Percentiles rank a stretch among this genome's conserved stretches.
These are phyloP conservation scores for Bryum argenteum DNA, from an alignment of 225 moss, liverwort and hornwort species.

Conservation along the genomic window DNA sequence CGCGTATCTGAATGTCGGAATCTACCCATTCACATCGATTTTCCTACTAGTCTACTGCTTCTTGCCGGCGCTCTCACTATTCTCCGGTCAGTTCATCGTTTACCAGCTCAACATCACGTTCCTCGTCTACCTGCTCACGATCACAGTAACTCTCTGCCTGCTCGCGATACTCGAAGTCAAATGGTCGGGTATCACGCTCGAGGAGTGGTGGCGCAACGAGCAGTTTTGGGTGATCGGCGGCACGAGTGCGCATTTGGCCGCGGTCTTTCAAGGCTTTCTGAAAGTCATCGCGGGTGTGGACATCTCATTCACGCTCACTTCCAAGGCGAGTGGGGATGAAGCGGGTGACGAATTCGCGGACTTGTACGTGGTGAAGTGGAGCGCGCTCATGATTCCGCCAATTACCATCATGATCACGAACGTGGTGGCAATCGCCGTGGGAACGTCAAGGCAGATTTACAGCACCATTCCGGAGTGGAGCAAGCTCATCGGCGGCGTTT, in stretches of 20 bases:
- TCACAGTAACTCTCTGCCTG: slow-evolving; percentile 73
- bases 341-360: slow-evolving; percentile 73
- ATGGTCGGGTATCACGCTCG: slow-evolving; percentile 83
- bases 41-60: slow-evolving; percentile 90
- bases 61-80: slow-evolving; percentile 82
- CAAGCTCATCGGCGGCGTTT: slow-evolving; percentile 87
- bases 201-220: slow-evolving; percentile 98
- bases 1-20: slow-evolving; percentile 87
- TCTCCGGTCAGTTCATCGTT: slow-evolving; percentile 85
- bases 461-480: slow-evolving; percentile 88
- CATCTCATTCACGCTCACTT: slow-evolving; percentile 88
- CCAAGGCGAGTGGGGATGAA: slow-evolving; percentile 75
- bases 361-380: slow-evolving; percentile 87
- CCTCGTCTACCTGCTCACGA: slow-evolving; percentile 79
- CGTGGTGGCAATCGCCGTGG: slow-evolving; percentile 78
- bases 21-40: slow-evolving; percentile 90
- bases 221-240: slow-evolving; percentile 98
- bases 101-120: slow-evolving; percentile 68
- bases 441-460: slow-evolving; percentile 71
- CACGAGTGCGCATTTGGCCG: slow-evolving; percentile 90
- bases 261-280: slow-evolving; percentile 82
- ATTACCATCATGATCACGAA: slow-evolving; percentile 88
- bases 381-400: slow-evolving; percentile 87
- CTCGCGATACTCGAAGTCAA: slow-evolving; percentile 87
- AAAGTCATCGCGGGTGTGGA: slow-evolving; percentile 90